These are phyloP conservation scores for Leishmania aethiopica DNA, from an alignment of 208 protist species.

Conservation along the genomic window DNA sequence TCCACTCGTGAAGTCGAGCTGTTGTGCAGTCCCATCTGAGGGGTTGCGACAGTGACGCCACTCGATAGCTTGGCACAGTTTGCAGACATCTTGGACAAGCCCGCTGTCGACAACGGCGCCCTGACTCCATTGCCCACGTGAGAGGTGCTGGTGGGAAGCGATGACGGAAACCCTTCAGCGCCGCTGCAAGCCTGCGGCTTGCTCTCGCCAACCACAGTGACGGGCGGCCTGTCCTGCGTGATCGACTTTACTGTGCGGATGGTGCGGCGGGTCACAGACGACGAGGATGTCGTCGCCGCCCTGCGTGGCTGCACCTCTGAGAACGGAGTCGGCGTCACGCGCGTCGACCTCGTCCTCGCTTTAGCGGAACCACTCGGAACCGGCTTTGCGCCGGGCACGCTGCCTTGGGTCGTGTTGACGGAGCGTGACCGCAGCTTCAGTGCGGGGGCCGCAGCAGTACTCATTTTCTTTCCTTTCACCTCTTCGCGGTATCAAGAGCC, in stretches of 20 bases:
- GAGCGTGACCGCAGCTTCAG: conserved; percentile 20
- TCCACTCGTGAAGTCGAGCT: conserved; percentile 10
- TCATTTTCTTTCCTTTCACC: background rate
- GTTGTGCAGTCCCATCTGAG: background rate
- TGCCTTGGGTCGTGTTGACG: conserved; percentile 20
- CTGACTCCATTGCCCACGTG: background rate
- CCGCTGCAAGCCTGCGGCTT: background rate
- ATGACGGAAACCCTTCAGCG: background rate
- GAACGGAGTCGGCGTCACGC: conserved; percentile 3
- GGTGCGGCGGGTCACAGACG: conserved; percentile 10
- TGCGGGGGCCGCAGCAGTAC: conserved; percentile 5
- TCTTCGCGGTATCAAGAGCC: background rate
- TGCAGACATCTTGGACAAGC: background rate
- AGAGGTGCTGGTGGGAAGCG: conserved; percentile 8
- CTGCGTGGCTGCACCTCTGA: conserved; percentile 8
- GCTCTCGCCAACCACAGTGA: background rate
- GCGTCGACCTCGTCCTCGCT: conserved; percentile 4
- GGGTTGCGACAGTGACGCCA: background rate
- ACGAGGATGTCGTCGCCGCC: background rate
- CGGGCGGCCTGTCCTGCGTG: background rate
- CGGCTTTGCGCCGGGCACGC: background rate
- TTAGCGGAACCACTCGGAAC: background rate
- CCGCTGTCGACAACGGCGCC: background rate
- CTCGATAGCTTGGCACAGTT: background rate
- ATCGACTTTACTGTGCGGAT: conserved; percentile 9